Conservation (phyloP, 2,329 filamentous ascomycete species). For the Eutypella sp. region DNA sequence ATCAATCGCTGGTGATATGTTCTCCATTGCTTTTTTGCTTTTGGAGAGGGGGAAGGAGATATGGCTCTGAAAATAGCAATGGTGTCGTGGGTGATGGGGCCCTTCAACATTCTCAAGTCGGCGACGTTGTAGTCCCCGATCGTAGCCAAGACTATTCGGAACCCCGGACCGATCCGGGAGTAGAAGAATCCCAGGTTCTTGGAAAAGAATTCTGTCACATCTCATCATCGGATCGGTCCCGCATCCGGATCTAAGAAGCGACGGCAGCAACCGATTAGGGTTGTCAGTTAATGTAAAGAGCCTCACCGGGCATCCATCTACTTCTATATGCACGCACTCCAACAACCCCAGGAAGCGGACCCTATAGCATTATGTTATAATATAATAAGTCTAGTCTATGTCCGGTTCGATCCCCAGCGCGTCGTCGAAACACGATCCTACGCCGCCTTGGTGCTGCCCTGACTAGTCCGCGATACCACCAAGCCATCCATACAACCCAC, state of each 20-base stretch:
- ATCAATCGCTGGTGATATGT: neutral
- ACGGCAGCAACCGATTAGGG: neutral
- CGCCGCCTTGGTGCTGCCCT: neutral
- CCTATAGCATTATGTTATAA: no score
- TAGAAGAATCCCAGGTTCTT: neutral
- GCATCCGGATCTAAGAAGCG: neutral
- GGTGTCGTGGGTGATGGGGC: no score
- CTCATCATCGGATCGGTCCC: neutral
- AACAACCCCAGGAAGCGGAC: no score
- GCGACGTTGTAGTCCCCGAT: neutral
- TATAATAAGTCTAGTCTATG: no score
- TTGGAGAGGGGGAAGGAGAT: no score
- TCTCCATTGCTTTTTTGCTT: no score
- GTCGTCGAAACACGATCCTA: neutral
- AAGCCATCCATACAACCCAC: neutral
- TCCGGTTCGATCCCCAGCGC: no score
- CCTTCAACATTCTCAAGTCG: neutral
- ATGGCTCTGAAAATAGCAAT: neutral
- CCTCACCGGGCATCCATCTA: neutral
- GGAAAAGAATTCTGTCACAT: neutral
- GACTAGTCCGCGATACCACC: neutral
- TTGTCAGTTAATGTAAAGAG: neutral
- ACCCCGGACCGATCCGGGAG: neutral
- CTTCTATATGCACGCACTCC: neutral
- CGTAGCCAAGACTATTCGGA: neutral